Evolutionary conservation across 1,139 yeast genomes (phyloP), one percentile per base, ranked within the genome.

Genomic region (Trichomonascaceae sp.): DNA sequence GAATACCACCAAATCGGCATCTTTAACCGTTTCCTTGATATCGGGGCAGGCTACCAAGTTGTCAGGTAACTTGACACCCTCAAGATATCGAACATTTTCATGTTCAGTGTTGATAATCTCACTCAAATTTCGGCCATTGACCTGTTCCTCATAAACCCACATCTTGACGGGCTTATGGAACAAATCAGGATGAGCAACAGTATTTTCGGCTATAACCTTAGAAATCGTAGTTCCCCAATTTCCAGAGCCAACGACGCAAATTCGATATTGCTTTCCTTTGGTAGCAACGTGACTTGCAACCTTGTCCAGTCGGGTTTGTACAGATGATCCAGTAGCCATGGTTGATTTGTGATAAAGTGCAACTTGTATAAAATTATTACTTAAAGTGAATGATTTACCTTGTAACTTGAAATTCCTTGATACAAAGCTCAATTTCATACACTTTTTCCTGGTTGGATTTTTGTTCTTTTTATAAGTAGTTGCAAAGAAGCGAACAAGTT

Each of bases 221-320:
- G 97, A 96, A 54, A 91, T 90, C 6, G 97, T 91, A 43, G 96
- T 88, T 57, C 98, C 98, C 96, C 77, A 74, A 63, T 74, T 74
- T 46, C 78, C 78, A 41, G 77, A 73, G 24, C 78, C 78, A 50
- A 74, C 66, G 44, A 74, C 69, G 49, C 73, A 65, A 32, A 74
- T 30, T 43, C 45, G 39, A 30, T 45, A 47, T 3, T 39, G 49
- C 24, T 53, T 49, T 32, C 52, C 50, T n/a, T 32, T 47, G 24
- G 24, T n/a, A 13, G 49, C 46, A 30, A 51, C 53, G 9, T 50
- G 52, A 39, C 27, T 30, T 13, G 52, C 52, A 3, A 51, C 49
- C 15, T 41, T 46, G 20, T 22, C 17, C 13, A 51, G 36, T 27
- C 53, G n/a, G 13, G 49, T 22, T 36, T 51, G 44, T 17, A 47